These are phyloP conservation scores for Lachnellula suecica DNA, from an alignment of 2,329 filamentous ascomycete species.

Conservation along the genomic window DNA sequence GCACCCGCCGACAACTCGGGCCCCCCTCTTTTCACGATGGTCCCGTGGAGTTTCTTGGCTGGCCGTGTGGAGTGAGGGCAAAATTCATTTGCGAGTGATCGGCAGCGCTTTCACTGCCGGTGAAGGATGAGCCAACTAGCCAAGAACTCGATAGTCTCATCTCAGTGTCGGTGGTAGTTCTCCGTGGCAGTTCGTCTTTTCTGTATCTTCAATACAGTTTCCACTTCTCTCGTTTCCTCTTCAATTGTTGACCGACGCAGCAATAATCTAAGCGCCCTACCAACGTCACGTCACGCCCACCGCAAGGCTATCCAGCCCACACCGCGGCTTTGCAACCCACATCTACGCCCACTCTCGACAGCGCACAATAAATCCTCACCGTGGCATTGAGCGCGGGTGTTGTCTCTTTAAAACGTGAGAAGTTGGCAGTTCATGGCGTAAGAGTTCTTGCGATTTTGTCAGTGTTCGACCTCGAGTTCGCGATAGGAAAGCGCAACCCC, in stretches of 20 bases:
- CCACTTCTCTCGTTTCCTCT: not conserved
- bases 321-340: not conserved
- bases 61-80: too few species aligned
- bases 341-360: constrained; percentile 3
- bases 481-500: not conserved
- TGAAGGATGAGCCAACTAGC: too few species aligned
- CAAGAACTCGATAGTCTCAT: too few species aligned
- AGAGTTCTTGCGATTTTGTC: not conserved
- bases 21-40: not conserved
- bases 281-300: not conserved
- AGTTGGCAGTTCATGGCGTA: too few species aligned
- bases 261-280: not conserved
- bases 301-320: not conserved
- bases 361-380: constrained; percentile 1
- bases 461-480: not conserved
- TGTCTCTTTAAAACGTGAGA: too few species aligned
- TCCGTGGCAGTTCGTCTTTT: too few species aligned
- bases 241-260: not conserved
- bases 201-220: too few species aligned
- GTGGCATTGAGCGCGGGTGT: too few species aligned
- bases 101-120: too few species aligned
- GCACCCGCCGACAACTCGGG: not conserved
- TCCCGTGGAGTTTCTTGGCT: too few species aligned
- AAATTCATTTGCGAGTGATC: too few species aligned
- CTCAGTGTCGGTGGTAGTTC: too few species aligned